phyloP scores from a whole-genome alignment of 2,329 filamentous ascomycete species.

The Massarina eburnea region DNA sequence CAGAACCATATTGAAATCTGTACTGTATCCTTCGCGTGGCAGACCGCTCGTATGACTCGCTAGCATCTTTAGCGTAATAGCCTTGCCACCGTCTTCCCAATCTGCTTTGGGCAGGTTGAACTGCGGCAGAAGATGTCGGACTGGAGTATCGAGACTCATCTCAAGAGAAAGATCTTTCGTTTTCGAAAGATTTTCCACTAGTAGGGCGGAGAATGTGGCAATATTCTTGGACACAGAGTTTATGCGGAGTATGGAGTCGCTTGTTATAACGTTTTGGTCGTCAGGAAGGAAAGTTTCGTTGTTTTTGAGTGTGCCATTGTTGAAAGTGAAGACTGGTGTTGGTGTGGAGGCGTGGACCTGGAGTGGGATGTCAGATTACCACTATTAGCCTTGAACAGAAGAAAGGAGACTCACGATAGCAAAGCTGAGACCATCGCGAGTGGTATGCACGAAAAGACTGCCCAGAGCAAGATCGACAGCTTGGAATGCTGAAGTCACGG shows the following conservation, averaged over 20 bases:
- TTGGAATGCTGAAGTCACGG: slow-evolving; percentile 26
- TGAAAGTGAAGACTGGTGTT: slow-evolving; percentile 24
- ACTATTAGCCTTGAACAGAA: neutral
- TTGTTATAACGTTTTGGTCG: slow-evolving; percentile 18
- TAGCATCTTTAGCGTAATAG: slow-evolving; percentile 36
- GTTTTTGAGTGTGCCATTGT: slow-evolving; percentile 31
- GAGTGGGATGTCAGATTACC: neutral
- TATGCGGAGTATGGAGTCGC: slow-evolving; percentile 34
- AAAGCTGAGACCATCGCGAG: slow-evolving; percentile 33
- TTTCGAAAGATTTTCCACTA: slow-evolving; percentile 18
- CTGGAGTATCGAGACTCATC: slow-evolving; percentile 25
- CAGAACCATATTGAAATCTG: slow-evolving; percentile 30
- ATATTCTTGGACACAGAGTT: slow-evolving; percentile 34
- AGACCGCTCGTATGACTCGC: slow-evolving; percentile 34
- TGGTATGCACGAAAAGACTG: slow-evolving; percentile 20
- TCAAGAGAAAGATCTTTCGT: slow-evolving; percentile 1
- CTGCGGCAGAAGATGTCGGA: slow-evolving; percentile 22
- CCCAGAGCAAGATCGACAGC: slow-evolving; percentile 20
- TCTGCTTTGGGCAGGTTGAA: slow-evolving; percentile 26
- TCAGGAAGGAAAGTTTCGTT: slow-evolving; percentile 23
- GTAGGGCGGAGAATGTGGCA: slow-evolving; percentile 25
- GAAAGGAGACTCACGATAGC: slow-evolving; percentile 24
- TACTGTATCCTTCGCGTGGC: slow-evolving; percentile 32
- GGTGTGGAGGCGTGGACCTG: slow-evolving; percentile 32
- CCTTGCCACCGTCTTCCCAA: slow-evolving; percentile 34